Evolutionary conservation across 306 rosid species (phyloP), one percentile per base, ranked within the genome.

Genomic region (Elaeagnus macrophylla): DNA sequence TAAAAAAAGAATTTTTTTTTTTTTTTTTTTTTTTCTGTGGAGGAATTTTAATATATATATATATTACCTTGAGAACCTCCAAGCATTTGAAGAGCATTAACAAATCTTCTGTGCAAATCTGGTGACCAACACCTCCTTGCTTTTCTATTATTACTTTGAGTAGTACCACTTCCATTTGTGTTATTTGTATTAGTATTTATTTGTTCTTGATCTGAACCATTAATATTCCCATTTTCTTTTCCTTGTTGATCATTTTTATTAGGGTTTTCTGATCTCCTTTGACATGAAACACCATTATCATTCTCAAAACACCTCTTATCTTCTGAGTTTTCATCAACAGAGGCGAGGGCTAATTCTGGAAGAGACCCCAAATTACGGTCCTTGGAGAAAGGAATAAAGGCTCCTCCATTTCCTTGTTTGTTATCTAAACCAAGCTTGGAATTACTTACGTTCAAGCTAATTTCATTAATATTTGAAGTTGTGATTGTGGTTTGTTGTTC

Each of bases 101-200:
- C 95, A 65, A 93, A 93, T 73, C 90, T 46, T 32, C 96, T 74
- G 77, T 93, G 99, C 86, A 93, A 73, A 57, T 93, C 99, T 0
- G 99, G 96, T 25, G 99, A 93, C 99, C 99, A 93, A 48, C 95
- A 93, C 69, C 99, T 76, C 67, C 99, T 79, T 9, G 99, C 99
- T 75, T 93, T 93, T 72, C 99, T 69, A 41, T n/a, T n/a, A n/a
- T 87, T 95, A 69, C 77, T 78, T 64, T 87, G 97, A 38, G 62
- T 6, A 25, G 52, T 16, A 50, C 43, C 32, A 8, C 16, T 41
- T 10, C 36, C 48, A 16, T 50, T 69, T 8, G 47, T 55, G 32
- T 25, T 25, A n/a, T 45, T 25, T 25, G 17, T 36, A 52, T 20
- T 62, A 56, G 51, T 62, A 0, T 51, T 69, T 8, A 59, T 73